A percentile compares a stretch with the other conserved stretches of the same genome.
These are phyloP conservation scores for Lasiodiplodia sp. DNA, from an alignment of 2,329 filamentous ascomycete species.

Conservation along the genomic window DNA sequence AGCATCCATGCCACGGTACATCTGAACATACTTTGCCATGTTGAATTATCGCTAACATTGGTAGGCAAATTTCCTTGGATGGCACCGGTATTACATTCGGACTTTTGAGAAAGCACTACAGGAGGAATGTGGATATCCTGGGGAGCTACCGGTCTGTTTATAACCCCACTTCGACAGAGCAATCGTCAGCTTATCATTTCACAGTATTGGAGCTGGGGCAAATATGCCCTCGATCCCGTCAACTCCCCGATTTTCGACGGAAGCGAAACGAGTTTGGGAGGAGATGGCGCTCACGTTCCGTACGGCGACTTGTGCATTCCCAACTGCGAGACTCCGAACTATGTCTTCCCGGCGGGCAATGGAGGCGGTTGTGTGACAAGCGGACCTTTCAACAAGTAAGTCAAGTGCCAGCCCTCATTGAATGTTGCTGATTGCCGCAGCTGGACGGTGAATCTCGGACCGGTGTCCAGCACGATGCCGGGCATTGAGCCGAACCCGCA, in stretches of 20 bases:
- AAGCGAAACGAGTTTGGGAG: conserved; percentile 54
- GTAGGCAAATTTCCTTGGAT: conserved; percentile 32
- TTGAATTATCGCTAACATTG: neutral
- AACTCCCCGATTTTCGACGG: conserved; percentile 64
- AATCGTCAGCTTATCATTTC: no score
- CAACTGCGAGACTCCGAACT: neutral
- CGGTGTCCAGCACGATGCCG: conserved; percentile 50
- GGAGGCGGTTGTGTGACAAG: conserved; percentile 63
- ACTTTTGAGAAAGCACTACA: conserved; percentile 51
- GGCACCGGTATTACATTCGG: conserved; percentile 54
- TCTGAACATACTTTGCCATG: neutral
- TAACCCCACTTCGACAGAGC: no score
- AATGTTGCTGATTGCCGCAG: conserved; percentile 50
- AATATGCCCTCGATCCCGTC: conserved; percentile 51
- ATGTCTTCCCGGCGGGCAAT: conserved; percentile 51
- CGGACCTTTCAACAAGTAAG: conserved; percentile 46
- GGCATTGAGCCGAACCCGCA: conserved; percentile 40
- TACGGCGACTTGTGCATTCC: neutral
- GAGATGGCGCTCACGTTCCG: conserved; percentile 52
- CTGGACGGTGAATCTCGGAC: conserved; percentile 55
- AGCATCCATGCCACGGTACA: conserved; percentile 44
- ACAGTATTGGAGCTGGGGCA: conserved; percentile 60
- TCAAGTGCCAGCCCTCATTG: neutral
- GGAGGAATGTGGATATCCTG: conserved; percentile 52
- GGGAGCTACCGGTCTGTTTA: neutral